Evolutionary conservation across 2,329 filamentous ascomycete species (phyloP).

Genomic region (Monosporascus cannonballus): DNA sequence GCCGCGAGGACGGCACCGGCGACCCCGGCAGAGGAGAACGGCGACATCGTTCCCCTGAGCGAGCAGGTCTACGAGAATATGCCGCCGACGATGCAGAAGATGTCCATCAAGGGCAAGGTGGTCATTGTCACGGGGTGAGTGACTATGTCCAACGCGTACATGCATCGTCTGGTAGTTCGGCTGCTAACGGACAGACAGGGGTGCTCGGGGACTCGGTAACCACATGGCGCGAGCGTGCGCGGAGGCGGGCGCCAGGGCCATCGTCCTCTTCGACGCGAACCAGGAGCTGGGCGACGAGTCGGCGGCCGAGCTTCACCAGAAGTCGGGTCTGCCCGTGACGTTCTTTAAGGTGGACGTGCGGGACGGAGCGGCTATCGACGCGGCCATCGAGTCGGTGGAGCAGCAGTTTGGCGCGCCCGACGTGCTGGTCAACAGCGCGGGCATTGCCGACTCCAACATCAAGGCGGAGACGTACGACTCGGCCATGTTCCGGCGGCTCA

Average conservation of each 20-base stretch:
- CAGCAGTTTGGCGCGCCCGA: constrained; percentile 64
- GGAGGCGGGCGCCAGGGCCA: constrained; percentile 67
- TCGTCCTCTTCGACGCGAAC: constrained; percentile 73
- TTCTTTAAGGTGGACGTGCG: constrained; percentile 79
- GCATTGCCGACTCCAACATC: constrained; percentile 80
- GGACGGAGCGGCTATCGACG: constrained; percentile 62
- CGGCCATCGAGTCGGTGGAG: constrained; percentile 60
- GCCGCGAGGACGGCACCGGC: constrained; percentile 36
- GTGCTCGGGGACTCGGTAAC: constrained; percentile 71
- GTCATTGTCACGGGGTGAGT: constrained; percentile 66
- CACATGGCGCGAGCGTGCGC: constrained; percentile 73
- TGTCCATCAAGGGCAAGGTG: constrained; percentile 64
- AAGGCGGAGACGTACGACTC: constrained; percentile 72
- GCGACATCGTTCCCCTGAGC: constrained; percentile 45
- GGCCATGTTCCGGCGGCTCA: constrained; percentile 69
- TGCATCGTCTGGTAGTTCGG: too few relatives aligned
- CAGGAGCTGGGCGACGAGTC: constrained; percentile 66
- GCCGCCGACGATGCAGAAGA: constrained; percentile 61
- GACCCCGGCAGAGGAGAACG: constrained; percentile 36
- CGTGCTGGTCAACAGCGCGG: constrained; percentile 73
- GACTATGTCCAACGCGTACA: neutral
- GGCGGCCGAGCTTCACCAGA: constrained; percentile 62
- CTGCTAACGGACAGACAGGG: constrained; percentile 35
- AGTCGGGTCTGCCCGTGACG: constrained; percentile 66
- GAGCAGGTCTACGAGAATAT: constrained; percentile 49